Evolutionary conservation across 352 stramenopile species (phyloP).

Genomic region (Globisporangium solare): DNA sequence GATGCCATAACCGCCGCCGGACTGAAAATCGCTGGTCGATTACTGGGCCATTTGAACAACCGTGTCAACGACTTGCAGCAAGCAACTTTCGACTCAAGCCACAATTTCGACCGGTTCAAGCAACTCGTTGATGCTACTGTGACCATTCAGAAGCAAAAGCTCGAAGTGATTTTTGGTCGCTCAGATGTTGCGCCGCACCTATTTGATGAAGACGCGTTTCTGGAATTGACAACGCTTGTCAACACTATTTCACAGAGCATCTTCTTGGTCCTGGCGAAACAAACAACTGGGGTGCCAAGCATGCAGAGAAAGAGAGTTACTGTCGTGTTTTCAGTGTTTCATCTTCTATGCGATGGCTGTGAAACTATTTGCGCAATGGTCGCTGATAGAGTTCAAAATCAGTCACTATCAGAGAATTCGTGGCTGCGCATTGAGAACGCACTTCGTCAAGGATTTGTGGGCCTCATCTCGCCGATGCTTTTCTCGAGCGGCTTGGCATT

Average conservation of each 20-base stretch:
- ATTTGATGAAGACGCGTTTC: conserved; percentile 17
- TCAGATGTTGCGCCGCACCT: neutral
- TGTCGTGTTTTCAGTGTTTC: conserved; percentile 11
- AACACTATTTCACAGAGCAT: conserved; percentile 41
- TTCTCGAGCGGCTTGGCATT: conserved; percentile 33
- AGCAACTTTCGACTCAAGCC: conserved; percentile 15
- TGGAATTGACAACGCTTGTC: conserved; percentile 34
- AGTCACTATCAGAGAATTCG: neutral
- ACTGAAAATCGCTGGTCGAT: conserved; percentile 38
- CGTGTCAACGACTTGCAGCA: conserved; percentile 31
- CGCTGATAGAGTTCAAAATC: neutral
- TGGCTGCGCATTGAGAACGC: conserved; percentile 11
- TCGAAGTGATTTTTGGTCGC: conserved; percentile 9
- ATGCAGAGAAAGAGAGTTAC: neutral
- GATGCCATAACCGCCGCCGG: conserved; percentile 25
- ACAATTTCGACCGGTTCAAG: conserved; percentile 21
- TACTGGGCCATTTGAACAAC: conserved; percentile 34
- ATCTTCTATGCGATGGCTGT: conserved; percentile 10
- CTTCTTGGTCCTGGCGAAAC: conserved; percentile 19
- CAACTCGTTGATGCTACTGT: conserved; percentile 36
- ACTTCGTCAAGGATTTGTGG: conserved; percentile 10
- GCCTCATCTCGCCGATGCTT: conserved; percentile 32
- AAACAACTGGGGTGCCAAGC: neutral
- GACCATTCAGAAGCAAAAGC: conserved; percentile 25
- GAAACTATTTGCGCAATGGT: conserved; percentile 6